Evolutionary conservation across 768 basidiomycete species (phyloP).

Genomic region (Austroboletus eburneus): DNA sequence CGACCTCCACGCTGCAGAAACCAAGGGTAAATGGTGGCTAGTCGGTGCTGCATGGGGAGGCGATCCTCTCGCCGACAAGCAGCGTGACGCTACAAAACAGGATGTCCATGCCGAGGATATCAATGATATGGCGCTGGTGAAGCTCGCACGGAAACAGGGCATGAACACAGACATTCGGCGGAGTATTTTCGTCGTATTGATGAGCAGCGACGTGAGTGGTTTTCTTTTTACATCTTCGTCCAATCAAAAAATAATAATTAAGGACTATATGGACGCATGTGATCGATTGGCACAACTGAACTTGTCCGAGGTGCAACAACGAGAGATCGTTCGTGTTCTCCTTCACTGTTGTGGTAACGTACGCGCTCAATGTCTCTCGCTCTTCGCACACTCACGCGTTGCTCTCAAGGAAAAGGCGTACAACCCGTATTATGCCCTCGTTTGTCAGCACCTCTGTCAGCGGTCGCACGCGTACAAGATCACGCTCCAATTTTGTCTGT

Average conservation of each 20-base stretch:
- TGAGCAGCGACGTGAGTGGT: conserved; percentile 85
- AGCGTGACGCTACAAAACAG: conserved; percentile 28
- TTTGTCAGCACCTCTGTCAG: conserved; percentile 78
- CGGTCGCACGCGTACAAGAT: conserved; percentile 82
- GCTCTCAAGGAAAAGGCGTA: conserved; percentile 81
- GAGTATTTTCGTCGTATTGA: conserved; percentile 87
- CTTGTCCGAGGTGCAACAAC: conserved; percentile 84
- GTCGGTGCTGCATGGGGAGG: conserved; percentile 96
- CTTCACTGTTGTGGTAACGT: conserved; percentile 93
- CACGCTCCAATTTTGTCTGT: conserved; percentile 90
- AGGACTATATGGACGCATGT: conserved; percentile 98
- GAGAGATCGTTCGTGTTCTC: conserved; percentile 90
- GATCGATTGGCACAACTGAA: conserved; percentile 82
- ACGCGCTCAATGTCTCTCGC: conserved; percentile 16
- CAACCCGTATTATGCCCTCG: conserved; percentile 94
- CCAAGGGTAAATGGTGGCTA: conserved; percentile 97
- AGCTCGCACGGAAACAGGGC: conserved; percentile 89
- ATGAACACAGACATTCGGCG: conserved; percentile 98
- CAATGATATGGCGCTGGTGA: conserved; percentile 47
- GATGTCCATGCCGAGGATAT: conserved; percentile 30
- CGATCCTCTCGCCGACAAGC: conserved; percentile 79
- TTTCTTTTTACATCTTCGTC: too few relatives aligned
- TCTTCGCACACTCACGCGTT: neutral
- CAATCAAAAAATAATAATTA: neutral
- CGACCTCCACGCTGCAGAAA: conserved; percentile 82